Conservation (phyloP, 1,284 basidiomycete genomes). For the Cryptococcus neoformans region DNA sequence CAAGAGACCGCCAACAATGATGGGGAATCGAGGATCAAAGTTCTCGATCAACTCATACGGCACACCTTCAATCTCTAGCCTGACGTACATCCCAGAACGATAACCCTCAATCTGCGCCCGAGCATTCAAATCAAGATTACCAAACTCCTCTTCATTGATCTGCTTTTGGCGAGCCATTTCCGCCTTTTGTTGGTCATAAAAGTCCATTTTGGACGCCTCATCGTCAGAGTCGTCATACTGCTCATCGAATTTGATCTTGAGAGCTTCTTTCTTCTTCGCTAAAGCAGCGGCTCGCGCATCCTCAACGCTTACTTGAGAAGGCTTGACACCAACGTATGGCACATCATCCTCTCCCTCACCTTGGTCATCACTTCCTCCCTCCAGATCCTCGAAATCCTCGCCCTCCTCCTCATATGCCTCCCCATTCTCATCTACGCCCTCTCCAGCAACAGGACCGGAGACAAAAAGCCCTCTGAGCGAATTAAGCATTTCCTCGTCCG, state of each 20-base stretch:
- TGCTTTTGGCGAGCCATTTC: constrained; percentile 82
- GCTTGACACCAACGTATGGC: constrained; percentile 44
- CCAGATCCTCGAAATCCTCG: constrained; percentile 55
- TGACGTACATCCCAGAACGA: constrained; percentile 88
- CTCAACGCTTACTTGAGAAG: constrained; percentile 41
- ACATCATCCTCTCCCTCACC: constrained; percentile 50
- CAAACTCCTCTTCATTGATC: constrained; percentile 84
- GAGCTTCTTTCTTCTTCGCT: constrained; percentile 80
- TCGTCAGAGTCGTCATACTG: constrained; percentile 92
- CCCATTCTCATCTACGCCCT: constrained; percentile 44
- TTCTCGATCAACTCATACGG: constrained; percentile 91
- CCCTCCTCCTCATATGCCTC: constrained; percentile 53
- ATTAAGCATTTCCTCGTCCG: constrained; percentile 77
- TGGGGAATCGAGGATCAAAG: constrained; percentile 87
- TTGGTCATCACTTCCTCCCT: constrained; percentile 47
- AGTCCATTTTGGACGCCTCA: constrained; percentile 65
- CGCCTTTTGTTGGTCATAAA: constrained; percentile 89
- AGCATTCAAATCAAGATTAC: constrained; percentile 69
- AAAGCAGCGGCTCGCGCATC: constrained; percentile 59
- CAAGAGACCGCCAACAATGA: constrained; percentile 90
- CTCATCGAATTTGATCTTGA: constrained; percentile 95
- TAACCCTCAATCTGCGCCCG: constrained; percentile 86
- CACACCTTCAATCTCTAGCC: constrained; percentile 78
- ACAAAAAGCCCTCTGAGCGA: constrained; percentile 88
- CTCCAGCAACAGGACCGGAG: constrained; percentile 59